Evolutionary conservation across 2,329 filamentous ascomycete genomes (phyloP), one percentile per base, ranked within the genome.

Genomic region (Aureobasidium sp.): DNA sequence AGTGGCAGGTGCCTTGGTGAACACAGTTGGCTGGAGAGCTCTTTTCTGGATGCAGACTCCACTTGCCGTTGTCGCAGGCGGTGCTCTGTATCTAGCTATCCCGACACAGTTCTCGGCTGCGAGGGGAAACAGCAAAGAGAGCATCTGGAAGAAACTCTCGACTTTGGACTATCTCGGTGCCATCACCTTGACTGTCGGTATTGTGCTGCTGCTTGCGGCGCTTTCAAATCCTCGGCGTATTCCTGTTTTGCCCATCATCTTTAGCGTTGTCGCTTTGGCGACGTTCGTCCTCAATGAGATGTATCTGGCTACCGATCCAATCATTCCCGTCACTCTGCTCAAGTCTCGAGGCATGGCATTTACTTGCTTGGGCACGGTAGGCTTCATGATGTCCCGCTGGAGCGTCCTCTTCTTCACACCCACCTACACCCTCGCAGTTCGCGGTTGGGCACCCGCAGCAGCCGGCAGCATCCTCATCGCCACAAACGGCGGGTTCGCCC

Each of bases 331-430:
- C 44, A 68, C 77, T 1, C 76, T 93, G 1, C 77, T 94, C 24
- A 78, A 75, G 48, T 88, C 84, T 10, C 79, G 84, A 24, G 84
- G 83, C 25, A 81, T 87, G 1, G 72, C 91, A 3, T 70, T 91
- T 19, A 85, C 85, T 1, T 91, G 88, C 63, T 63, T 90, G 19
- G 79, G 84, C 1, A 87, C 89, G 45, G 76, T 90, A 0, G 83
- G 85, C 17, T 79, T 89, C 65, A 91, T 94, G 86, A 83, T 86
- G 64, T 78, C 85, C 2, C 83, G 89, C 54, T 94, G 88, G 88
- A 78, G 77, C 6, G 77, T 94, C 2, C 74, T 94, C 6, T 93
- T 90, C 72, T 94, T 89, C 68, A 79, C 84, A 0, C 88, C 89
- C 0, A 81, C 89, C 38, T 90, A 88, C 61, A 85, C 87, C 29